These are phyloP conservation scores for Silene uniflora DNA, from an alignment of 148 eudicot species.

Conservation along the genomic window DNA sequence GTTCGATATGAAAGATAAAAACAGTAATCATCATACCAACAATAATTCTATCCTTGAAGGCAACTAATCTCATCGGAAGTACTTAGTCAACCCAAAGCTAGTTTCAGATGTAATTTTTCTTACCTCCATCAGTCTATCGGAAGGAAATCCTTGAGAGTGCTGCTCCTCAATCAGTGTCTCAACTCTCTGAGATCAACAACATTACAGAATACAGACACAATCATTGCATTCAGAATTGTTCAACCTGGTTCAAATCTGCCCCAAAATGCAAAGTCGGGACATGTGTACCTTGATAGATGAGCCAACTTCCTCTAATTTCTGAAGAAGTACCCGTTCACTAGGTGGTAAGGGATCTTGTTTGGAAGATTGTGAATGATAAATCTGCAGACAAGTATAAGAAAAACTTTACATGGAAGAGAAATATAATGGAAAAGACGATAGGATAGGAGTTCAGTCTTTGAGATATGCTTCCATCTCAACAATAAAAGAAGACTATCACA, in stretches of 20 bases:
- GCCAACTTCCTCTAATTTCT: constrained; percentile 77
- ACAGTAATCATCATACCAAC: not conserved
- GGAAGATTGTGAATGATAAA: constrained; percentile 50
- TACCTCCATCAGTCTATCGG: constrained; percentile 40
- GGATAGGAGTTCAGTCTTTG: not conserved
- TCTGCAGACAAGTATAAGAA: constrained; percentile 38
- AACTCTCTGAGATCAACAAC: constrained; percentile 50
- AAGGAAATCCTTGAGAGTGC: constrained; percentile 30
- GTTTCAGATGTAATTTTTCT: constrained; percentile 4
- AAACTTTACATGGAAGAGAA: not conserved
- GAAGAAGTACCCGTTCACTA: constrained; percentile 50
- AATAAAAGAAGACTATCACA: not conserved
- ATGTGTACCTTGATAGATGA: constrained; percentile 66
- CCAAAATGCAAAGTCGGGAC: not conserved
- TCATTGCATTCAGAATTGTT: not conserved
- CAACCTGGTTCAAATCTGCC: not conserved
- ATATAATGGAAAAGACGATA: not conserved
- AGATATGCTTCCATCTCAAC: constrained; percentile 3
- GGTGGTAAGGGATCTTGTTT: constrained; percentile 41
- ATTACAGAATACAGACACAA: constrained; percentile 5
- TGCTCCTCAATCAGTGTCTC: constrained; percentile 52
- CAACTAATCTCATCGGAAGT: not conserved
- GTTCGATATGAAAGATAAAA: not conserved
- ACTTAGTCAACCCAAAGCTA: not conserved
- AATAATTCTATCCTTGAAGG: not conserved